phyloP scores from a whole-genome alignment of 1,284 basidiomycete genomes.

The Caloboletus firmus region DNA sequence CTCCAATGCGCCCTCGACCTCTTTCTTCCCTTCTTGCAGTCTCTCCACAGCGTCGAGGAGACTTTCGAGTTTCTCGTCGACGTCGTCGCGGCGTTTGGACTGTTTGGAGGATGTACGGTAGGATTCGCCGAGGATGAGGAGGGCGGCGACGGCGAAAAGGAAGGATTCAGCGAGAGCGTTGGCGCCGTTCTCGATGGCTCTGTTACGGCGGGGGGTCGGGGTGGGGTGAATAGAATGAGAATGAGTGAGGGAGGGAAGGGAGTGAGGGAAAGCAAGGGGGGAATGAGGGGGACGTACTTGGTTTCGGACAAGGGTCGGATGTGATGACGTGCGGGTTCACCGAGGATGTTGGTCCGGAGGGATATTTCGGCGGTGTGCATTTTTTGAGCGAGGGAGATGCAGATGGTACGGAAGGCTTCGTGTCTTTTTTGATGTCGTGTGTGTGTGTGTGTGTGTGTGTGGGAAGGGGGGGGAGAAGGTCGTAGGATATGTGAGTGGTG shows the following conservation, averaged over 20 bases:
- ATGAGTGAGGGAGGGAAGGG: background rate
- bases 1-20: constrained; percentile 45
- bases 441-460: background rate
- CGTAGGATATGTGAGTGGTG: background rate
- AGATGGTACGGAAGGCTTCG: constrained; percentile 72
- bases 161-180: constrained; percentile 86
- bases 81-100: constrained; percentile 69
- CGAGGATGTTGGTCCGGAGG: constrained; percentile 77
- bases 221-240: background rate
- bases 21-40: constrained; percentile 37
- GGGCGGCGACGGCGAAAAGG: constrained; percentile 77
- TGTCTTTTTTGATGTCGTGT: constrained; percentile 52
- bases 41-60: constrained; percentile 50
- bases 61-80: constrained; percentile 72
- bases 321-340: constrained; percentile 68
- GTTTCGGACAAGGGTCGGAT: constrained; percentile 84
- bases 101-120: constrained; percentile 76
- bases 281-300: constrained; percentile 44
- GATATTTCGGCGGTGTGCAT: constrained; percentile 80
- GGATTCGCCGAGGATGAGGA: constrained; percentile 75
- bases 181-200: constrained; percentile 87
- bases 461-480: background rate
- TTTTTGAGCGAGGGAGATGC: constrained; percentile 76
- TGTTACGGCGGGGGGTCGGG: no score
- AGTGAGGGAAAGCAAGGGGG: no score